A percentile compares a stretch with the other conserved stretches of the same genome.
Conservation (phyloP, 345 rosid species). For the Ceriops tagal region DNA sequence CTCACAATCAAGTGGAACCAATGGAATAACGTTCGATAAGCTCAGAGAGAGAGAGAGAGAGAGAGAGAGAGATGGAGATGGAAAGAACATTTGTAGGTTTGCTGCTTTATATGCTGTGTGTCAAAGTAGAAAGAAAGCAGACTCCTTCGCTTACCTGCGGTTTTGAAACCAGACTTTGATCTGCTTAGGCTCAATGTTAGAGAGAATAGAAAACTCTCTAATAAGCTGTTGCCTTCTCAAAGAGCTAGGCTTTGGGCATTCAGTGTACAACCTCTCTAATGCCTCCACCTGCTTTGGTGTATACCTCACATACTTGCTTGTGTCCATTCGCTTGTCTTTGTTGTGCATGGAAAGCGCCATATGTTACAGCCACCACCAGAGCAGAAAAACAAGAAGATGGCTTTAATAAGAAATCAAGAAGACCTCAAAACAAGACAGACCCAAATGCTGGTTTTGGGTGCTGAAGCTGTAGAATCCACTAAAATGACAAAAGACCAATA, state of each 20-base stretch:
- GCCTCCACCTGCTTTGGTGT: conserved; percentile 81
- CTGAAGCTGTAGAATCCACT: too few relatives aligned
- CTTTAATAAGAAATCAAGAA: neutral
- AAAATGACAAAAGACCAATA: too few relatives aligned
- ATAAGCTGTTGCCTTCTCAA: conserved; percentile 69
- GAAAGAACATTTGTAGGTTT: neutral
- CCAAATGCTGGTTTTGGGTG: conserved; percentile 9
- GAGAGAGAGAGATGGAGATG: neutral
- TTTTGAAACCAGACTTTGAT: conserved; percentile 77
- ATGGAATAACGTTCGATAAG: neutral
- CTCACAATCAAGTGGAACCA: neutral
- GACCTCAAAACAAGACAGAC: neutral
- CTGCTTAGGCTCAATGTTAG: conserved; percentile 63
- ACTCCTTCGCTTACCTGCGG: conserved; percentile 39
- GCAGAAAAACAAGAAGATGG: neutral
- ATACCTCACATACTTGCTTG: conserved; percentile 64
- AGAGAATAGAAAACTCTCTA: conserved; percentile 62
- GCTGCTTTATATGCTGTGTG: neutral
- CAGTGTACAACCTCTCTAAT: conserved; percentile 65
- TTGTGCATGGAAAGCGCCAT: conserved; percentile 48
- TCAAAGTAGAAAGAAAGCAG: neutral
- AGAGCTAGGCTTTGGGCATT: conserved; percentile 81
- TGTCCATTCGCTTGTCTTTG: conserved; percentile 49
- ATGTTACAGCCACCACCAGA: neutral
- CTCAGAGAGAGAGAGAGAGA: neutral